A percentile compares a stretch with the other conserved stretches of the same genome.
Conservation (phyloP, 1,284 basidiomycete genomes). For the Vanrija sp. region DNA sequence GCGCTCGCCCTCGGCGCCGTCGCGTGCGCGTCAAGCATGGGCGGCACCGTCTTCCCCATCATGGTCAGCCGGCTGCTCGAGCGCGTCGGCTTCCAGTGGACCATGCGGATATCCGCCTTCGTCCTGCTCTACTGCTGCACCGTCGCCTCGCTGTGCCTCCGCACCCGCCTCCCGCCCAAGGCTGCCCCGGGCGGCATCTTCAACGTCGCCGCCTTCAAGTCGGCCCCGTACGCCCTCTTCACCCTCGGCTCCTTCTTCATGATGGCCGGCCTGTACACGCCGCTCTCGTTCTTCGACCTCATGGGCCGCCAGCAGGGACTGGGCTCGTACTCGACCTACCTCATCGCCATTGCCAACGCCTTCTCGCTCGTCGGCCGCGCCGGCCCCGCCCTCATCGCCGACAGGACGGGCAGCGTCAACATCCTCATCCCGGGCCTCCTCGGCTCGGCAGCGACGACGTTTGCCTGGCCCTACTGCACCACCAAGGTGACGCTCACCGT, state of each 20-base stretch:
- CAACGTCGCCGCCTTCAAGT: constrained; percentile 17
- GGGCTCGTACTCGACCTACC: constrained; percentile 17
- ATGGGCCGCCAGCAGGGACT: constrained; percentile 13
- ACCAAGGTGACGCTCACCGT: constrained; percentile 15
- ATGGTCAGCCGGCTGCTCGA: constrained; percentile 31
- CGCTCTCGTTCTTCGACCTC: constrained; percentile 19
- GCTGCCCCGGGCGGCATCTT: constrained; percentile 18
- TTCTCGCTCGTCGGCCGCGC: constrained; percentile 16
- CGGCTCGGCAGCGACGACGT: constrained; percentile 18
- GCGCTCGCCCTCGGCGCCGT: constrained; percentile 27
- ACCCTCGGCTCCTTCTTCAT: constrained; percentile 11
- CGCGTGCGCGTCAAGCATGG: constrained; percentile 18
- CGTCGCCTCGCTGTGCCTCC: constrained; percentile 10
- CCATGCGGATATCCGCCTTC: constrained; percentile 25
- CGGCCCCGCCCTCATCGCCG: constrained; percentile 16
- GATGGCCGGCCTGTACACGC: constrained; percentile 19
- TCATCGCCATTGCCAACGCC: constrained; percentile 23
- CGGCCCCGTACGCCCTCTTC: constrained; percentile 8
- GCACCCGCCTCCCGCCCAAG: constrained; percentile 21
- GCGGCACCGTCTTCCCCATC: constrained; percentile 54
- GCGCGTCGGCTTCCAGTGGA: constrained; percentile 21
- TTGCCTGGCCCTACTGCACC: constrained; percentile 24
- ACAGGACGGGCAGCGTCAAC: constrained; percentile 19
- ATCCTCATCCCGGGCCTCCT: constrained; percentile 18
- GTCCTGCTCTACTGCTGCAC: constrained; percentile 12